Evolutionary conservation across 1,284 basidiomycete genomes (phyloP).

Genomic region (Trichosporon faecale): DNA sequence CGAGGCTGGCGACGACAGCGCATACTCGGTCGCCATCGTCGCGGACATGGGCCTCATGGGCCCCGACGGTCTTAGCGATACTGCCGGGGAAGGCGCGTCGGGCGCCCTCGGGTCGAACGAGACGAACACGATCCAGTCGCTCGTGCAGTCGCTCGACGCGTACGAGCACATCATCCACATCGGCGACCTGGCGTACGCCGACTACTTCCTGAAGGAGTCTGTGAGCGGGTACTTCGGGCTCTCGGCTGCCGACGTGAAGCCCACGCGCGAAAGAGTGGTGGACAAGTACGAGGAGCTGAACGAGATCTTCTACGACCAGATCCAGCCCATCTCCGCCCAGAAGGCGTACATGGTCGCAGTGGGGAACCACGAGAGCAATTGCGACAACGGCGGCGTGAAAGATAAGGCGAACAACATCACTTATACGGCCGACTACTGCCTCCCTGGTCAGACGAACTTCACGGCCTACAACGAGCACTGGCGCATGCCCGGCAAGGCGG

Average conservation of each 20-base stretch:
- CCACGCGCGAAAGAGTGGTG: constrained; percentile 22
- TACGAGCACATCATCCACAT: constrained; percentile 31
- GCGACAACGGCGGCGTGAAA: constrained; percentile 27
- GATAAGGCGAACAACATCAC: constrained; percentile 34
- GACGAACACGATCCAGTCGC: constrained; percentile 40
- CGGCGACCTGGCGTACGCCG: constrained; percentile 39
- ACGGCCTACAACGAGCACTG: constrained; percentile 39
- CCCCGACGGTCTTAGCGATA: constrained; percentile 35
- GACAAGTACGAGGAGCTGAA: constrained; percentile 37
- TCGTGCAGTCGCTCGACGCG: constrained; percentile 32
- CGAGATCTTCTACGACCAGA: constrained; percentile 43
- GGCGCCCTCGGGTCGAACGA: constrained; percentile 29
- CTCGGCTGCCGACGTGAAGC: constrained; percentile 14
- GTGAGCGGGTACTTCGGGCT: constrained; percentile 31
- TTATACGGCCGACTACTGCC: constrained; percentile 31
- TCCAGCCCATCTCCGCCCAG: constrained; percentile 30
- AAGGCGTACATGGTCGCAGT: constrained; percentile 38
- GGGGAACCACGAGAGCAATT: constrained; percentile 39
- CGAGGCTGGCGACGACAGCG: constrained; percentile 20
- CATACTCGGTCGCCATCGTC: constrained; percentile 31
- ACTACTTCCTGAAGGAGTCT: constrained; percentile 35
- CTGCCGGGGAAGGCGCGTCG: constrained; percentile 25
- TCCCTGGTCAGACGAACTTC: constrained; percentile 35
- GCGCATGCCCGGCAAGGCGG: constrained; percentile 37
- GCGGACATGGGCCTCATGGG: constrained; percentile 43